Evolutionary conservation across 2,329 filamentous ascomycete species (phyloP).

Genomic region (Thelonectria olida): DNA sequence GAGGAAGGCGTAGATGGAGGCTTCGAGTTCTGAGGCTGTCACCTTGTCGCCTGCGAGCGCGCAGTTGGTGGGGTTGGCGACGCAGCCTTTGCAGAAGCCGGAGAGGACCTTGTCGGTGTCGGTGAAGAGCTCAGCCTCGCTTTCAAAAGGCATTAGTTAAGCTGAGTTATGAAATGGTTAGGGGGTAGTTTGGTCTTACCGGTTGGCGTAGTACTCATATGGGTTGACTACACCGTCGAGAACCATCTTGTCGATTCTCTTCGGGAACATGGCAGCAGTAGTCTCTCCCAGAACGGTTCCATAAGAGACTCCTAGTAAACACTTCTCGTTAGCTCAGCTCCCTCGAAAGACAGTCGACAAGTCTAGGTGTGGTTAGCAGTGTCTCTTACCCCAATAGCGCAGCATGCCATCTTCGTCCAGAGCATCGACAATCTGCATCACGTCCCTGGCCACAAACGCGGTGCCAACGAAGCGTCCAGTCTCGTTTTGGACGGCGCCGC

Average conservation of each 20-base stretch:
- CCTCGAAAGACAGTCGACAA: too few species aligned
- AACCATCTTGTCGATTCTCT: constrained; percentile 44
- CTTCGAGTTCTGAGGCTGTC: constrained; percentile 36
- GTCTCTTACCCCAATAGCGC: constrained; percentile 51
- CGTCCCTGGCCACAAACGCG: constrained; percentile 54
- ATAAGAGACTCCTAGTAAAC: constrained; percentile 47
- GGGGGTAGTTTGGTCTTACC: constrained; percentile 33
- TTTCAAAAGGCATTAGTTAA: constrained; percentile 1
- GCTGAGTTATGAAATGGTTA: neutral
- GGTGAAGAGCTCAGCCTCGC: constrained; percentile 36
- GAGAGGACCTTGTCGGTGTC: constrained; percentile 40
- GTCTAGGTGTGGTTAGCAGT: too few species aligned
- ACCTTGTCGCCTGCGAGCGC: constrained; percentile 28
- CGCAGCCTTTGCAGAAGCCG: constrained; percentile 37
- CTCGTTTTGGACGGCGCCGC: constrained; percentile 33
- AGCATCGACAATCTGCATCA: constrained; percentile 55
- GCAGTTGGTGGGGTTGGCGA: constrained; percentile 33
- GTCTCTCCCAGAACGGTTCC: constrained; percentile 50
- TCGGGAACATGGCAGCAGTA: constrained; percentile 52
- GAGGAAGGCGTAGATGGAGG: constrained; percentile 32
- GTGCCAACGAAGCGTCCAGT: constrained; percentile 52
- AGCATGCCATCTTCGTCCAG: constrained; percentile 49
- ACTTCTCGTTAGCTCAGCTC: too few species aligned
- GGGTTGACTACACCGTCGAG: constrained; percentile 45
- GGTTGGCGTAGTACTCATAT: constrained; percentile 42